phyloP scores from a whole-genome alignment of 352 stramenopile genomes.

The Phytopythium cucurbitacearum region DNA sequence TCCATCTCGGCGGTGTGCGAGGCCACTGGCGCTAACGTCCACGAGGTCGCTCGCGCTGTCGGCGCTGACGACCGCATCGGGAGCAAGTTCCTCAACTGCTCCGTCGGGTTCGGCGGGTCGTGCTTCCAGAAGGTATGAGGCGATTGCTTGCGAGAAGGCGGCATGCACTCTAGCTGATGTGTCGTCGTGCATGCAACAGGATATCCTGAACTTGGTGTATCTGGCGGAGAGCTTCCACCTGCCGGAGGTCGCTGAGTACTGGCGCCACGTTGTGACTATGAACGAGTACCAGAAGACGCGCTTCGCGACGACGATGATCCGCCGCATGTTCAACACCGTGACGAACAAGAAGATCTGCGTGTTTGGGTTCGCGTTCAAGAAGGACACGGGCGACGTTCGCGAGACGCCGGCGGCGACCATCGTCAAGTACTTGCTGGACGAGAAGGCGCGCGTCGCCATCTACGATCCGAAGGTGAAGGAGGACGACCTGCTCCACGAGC shows the following conservation, averaged over 20 bases:
- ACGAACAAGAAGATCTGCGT: slow-evolving; percentile 99
- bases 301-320: slow-evolving; percentile 98
- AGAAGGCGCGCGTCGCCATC: slow-evolving; percentile 94
- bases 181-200: slow-evolving; percentile 43
- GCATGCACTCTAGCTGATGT: background rate
- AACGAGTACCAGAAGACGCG: slow-evolving; percentile 99
- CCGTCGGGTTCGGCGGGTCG: slow-evolving; percentile 98
- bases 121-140: slow-evolving; percentile 95
- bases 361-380: slow-evolving; percentile 99
- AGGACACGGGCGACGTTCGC: slow-evolving; percentile 98
- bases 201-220: slow-evolving; percentile 99
- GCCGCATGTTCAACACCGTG: slow-evolving; percentile 99
- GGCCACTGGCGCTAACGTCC: slow-evolving; percentile 96
- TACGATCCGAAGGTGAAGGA: slow-evolving; percentile 99
- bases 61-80: slow-evolving; percentile 98
- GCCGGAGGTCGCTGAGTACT: slow-evolving; percentile 98
- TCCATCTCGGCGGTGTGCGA: slow-evolving; percentile 99
- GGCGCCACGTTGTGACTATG: slow-evolving; percentile 98
- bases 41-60: slow-evolving; percentile 96
- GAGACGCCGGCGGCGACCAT: slow-evolving; percentile 98
- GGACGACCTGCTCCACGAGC: slow-evolving; percentile 88
- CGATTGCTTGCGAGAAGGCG: background rate
- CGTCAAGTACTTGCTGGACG: slow-evolving; percentile 94
- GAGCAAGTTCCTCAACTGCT: slow-evolving; percentile 96
- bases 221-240: slow-evolving; percentile 97